Base-by-base conservation (phyloP, 2,329 filamentous ascomycete species). In the Dactylonectria estremocensis region DNA sequence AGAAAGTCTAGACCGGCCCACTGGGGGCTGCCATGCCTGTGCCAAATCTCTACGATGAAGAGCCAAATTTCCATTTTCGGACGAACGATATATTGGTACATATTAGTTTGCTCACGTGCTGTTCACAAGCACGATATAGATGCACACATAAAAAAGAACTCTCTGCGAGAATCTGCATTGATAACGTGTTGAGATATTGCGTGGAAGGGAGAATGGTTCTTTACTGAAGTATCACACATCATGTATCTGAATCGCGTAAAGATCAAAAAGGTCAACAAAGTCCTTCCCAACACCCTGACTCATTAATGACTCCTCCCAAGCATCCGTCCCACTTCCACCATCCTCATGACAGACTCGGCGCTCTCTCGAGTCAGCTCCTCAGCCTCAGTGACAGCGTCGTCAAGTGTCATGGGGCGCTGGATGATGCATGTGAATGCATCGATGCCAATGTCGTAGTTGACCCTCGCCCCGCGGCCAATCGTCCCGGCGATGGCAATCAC, bases 401-500 rank as follows among this genome's bases (percentile, higher is more conserved):
- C 76, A 11, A 80, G 68, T 5, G 78, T 75, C 67, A 74, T 78
- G 11, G 78, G 78, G 5, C 75, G 64, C 58, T 80, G 78, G 10
- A 80, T 68, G 7, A 80, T 80, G 43, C 78, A 80, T 9, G 78
- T 77, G 22, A 78, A 80, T 0, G 78, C 78, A 45, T 80, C 78
- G 14, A 80, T 80, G 3, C 78, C 78, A 9, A 77, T 73, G 14
- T 79, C 78, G 63, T 80, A 80, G 64, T 80, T 80, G 54, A 79
- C 76, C 45, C 78, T 64, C 7, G 78, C 78, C 0, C 78, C 78
- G 1, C 69, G 71, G 3, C 80, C 80, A 54, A 82, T 80, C 8
- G 79, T 82, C 3, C 80, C 80, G 2, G 79, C 80, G 54, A 82
- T 77, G 13, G 80, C 80, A 46, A 82, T 76, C 2, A 88, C 86